A percentile compares a stretch with the other conserved stretches of the same genome.
phyloP scores from a whole-genome alignment of 345 rosid species.

The Syzygium grande region DNA sequence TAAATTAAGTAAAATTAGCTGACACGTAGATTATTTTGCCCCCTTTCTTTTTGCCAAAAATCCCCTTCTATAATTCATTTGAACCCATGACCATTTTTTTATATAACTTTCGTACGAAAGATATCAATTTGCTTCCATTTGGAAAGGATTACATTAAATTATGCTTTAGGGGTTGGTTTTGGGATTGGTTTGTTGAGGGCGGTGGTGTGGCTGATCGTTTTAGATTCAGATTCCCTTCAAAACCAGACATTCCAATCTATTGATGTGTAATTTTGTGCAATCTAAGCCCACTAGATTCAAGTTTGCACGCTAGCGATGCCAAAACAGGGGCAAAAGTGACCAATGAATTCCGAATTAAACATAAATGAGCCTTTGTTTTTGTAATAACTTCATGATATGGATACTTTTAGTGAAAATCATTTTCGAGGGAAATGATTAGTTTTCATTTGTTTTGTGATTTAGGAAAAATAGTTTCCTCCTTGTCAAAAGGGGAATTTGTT shows the following conservation, averaged over 20 bases:
- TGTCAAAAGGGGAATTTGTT: not conserved
- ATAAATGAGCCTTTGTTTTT: not conserved
- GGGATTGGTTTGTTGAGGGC: too few relatives aligned
- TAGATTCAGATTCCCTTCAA: too few relatives aligned
- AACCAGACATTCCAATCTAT: too few relatives aligned
- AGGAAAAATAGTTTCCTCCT: not conserved
- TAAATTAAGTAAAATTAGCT: not conserved
- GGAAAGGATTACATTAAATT: too few relatives aligned
- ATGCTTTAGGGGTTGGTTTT: too few relatives aligned
- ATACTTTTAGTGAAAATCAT: not conserved
- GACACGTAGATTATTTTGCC: not conserved
- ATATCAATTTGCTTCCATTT: too few relatives aligned
- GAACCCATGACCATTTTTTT: too few relatives aligned
- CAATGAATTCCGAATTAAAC: not conserved
- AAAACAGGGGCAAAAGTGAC: not conserved
- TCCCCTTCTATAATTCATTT: not conserved
- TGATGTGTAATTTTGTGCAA: not conserved
- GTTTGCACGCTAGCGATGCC: not conserved
- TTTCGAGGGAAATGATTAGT: not conserved
- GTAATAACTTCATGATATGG: accelerated
- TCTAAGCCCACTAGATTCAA: not conserved
- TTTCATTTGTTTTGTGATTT: not conserved
- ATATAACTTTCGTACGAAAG: too few relatives aligned
- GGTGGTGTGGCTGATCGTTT: too few relatives aligned
- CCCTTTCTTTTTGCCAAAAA: not conserved